A percentile compares a stretch with the other conserved stretches of the same genome.
These are phyloP conservation scores for Leishmania tropica DNA, from an alignment of 208 protist genomes.

Conservation along the genomic window DNA sequence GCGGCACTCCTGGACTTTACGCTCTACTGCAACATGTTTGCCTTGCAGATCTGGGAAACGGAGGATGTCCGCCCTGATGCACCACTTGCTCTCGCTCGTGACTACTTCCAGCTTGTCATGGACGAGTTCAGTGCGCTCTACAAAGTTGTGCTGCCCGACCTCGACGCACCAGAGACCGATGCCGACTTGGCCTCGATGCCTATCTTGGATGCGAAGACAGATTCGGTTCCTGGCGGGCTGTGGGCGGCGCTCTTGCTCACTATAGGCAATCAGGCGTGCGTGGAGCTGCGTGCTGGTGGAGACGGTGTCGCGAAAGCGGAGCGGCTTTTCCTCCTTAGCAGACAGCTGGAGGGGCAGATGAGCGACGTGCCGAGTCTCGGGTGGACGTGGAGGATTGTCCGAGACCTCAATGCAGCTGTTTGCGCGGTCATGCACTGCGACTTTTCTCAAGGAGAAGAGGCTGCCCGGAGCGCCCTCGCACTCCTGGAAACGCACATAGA, in stretches of 20 bases:
- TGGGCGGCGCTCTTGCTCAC: conserved; percentile 48
- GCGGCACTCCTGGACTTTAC: conserved; percentile 28
- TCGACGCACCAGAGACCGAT: not conserved
- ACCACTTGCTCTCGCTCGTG: conserved; percentile 9
- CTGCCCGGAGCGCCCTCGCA: conserved; percentile 11
- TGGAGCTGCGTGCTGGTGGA: conserved; percentile 31
- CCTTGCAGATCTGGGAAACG: conserved; percentile 2
- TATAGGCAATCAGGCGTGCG: conserved; percentile 61
- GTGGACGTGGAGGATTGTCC: conserved; percentile 21
- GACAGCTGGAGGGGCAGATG: conserved; percentile 13
- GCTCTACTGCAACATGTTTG: conserved; percentile 34
- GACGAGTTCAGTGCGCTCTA: conserved; percentile 23
- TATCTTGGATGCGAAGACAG: not conserved
- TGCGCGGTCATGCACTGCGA: conserved; percentile 26
- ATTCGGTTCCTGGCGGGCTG: conserved; percentile 30
- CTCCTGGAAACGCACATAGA: conserved; percentile 6
- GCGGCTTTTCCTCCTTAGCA: conserved; percentile 10
- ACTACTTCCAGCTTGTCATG: conserved; percentile 34
- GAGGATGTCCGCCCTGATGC: not conserved
- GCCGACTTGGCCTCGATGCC: not conserved
- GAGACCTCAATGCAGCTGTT: conserved; percentile 21
- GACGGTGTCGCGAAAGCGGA: conserved; percentile 9
- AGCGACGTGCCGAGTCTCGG: not conserved
- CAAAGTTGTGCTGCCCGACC: not conserved
- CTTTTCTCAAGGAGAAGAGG: conserved; percentile 22